Percentiles rank a stretch among this genome's conserved stretches.
Evolutionary conservation across 108 stramenopile species (phyloP).

Genomic region (Parmales sp.): DNA sequence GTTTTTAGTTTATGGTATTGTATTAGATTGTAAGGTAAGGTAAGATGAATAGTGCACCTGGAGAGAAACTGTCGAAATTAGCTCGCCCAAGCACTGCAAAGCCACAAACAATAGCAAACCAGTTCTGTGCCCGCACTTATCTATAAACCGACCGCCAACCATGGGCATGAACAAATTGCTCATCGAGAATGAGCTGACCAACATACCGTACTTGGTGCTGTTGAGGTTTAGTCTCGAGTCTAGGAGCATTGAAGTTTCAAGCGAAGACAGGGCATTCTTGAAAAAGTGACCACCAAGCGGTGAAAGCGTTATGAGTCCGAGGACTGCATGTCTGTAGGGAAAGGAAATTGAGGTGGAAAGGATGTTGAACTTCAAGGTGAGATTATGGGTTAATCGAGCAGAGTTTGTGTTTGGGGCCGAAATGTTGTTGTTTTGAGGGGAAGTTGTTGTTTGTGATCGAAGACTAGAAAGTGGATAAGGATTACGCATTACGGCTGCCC

Average conservation of each 20-base stretch:
- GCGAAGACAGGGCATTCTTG: slow-evolving; percentile 3
- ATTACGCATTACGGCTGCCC: no score
- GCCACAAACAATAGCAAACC: neutral
- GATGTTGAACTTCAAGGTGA: no score
- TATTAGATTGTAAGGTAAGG: no score
- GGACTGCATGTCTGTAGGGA: no score
- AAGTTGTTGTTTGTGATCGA: no score
- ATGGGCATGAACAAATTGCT: neutral
- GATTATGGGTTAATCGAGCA: no score
- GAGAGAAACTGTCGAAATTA: neutral
- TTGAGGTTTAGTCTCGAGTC: neutral
- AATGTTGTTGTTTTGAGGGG: no score
- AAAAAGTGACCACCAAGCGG: slow-evolving; percentile 4
- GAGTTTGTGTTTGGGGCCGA: no score
- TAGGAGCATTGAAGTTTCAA: neutral
- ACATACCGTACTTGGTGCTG: neutral
- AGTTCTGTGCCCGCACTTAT: neutral
- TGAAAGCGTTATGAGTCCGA: neutral
- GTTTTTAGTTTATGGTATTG: no score
- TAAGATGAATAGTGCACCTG: neutral
- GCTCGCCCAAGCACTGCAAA: neutral
- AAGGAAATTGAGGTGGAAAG: no score
- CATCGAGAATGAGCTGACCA: neutral
- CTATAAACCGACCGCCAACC: neutral
- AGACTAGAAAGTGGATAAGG: no score